A percentile compares a stretch with the other conserved stretches of the same genome.
phyloP scores from a whole-genome alignment of 2,329 filamentous ascomycete species.

The Fusarium coffeatum region DNA sequence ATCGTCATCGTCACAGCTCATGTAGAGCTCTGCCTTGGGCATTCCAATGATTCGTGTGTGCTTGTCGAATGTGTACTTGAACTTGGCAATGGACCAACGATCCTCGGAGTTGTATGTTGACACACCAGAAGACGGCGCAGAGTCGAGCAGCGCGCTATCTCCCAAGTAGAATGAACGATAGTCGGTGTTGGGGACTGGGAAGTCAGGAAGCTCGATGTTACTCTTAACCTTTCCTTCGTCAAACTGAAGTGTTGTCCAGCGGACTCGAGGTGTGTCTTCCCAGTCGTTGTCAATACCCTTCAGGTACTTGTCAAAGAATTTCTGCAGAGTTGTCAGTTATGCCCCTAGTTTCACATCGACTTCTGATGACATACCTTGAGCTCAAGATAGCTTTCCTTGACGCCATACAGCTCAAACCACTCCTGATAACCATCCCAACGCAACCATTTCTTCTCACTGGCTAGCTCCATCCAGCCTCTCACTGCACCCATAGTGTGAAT shows the following conservation, averaged over 20 bases:
- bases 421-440: conserved; percentile 37
- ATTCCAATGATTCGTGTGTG: conserved; percentile 23
- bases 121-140: background rate
- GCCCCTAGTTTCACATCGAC: accelerated
- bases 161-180: conserved; percentile 19
- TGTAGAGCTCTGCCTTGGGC: conserved; percentile 31
- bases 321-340: background rate
- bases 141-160: background rate
- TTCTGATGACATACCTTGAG: background rate
- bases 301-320: conserved; percentile 40
- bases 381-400: conserved; percentile 22
- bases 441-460: conserved; percentile 38
- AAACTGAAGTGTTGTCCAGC: conserved; percentile 39
- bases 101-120: conserved; percentile 26
- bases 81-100: conserved; percentile 33
- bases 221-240: conserved; percentile 34
- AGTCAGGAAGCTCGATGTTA: conserved; percentile 27
- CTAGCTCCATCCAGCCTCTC: conserved; percentile 36
- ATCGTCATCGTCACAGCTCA: conserved; percentile 31
- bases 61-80: conserved; percentile 25
- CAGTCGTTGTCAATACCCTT: conserved; percentile 36
- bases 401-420: conserved; percentile 32
- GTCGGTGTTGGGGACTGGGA: conserved; percentile 20
- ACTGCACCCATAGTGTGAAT: conserved; percentile 43
- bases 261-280: conserved; percentile 38